Evolutionary conservation across 805 yeast genomes (phyloP).

Genomic region (Candida suzukii): DNA sequence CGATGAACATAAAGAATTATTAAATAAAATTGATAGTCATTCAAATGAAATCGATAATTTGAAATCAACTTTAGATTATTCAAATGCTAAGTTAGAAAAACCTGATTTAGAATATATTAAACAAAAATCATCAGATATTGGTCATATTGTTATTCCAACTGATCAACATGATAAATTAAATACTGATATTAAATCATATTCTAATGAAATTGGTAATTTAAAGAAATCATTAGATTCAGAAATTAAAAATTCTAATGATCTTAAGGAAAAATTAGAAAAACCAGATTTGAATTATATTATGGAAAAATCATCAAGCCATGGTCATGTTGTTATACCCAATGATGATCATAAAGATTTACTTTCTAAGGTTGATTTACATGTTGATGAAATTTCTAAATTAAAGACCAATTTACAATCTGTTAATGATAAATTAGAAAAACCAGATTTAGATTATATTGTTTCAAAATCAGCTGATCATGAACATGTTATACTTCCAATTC

Average conservation of each 20-base stretch:
- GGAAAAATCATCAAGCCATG: constrained; percentile 10
- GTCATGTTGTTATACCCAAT: constrained; percentile 5
- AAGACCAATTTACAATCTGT: not conserved
- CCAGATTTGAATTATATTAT: constrained; percentile 25
- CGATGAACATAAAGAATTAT: constrained; percentile 16
- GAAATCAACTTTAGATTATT: not conserved
- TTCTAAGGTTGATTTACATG: not conserved
- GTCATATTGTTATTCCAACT: constrained; percentile 3
- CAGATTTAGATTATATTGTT: constrained; percentile 23
- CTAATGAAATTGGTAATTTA: not conserved
- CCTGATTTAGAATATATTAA: constrained; percentile 7
- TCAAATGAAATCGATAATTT: not conserved
- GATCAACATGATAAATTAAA: no score
- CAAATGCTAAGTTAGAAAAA: no score
- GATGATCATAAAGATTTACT: constrained; percentile 2
- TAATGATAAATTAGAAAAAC: constrained; percentile 15
- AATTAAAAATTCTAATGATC: constrained; percentile 1
- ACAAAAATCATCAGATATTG: constrained; percentile 8
- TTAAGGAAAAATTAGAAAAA: constrained; percentile 6
- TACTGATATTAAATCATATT: no score
- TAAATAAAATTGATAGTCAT: not conserved
- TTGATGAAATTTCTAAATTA: not conserved
- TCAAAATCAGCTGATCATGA: constrained; percentile 22
- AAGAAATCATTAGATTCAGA: not conserved
- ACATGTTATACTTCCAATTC: constrained; percentile 14